Evolutionary conservation across 2,329 filamentous ascomycete genomes (phyloP), one percentile per base, ranked within the genome.

Genomic region (Aspergillus texensis): DNA sequence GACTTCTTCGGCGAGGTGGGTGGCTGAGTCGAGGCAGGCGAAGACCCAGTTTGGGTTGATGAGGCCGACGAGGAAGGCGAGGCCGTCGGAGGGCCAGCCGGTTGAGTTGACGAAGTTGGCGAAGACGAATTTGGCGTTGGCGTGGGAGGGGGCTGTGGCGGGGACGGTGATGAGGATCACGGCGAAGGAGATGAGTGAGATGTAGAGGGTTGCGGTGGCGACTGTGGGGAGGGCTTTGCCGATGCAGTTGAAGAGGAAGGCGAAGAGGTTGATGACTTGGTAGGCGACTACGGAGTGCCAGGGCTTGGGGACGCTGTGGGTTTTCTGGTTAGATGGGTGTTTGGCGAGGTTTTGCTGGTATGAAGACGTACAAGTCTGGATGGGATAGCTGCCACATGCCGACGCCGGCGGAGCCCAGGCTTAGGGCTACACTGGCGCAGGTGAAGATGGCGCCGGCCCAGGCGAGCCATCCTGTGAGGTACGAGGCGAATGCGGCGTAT

Each of bases 371-470:
- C 83, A 85, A 81, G 53, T 82, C 79, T 5, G 84, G 83, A 75
- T 86, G 82, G 8, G 75, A 73, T 53, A 86, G 70, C 67, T 84
- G 81, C 72, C 80, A 85, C 69, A 83, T 84, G 10, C 84, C 84
- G 30, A 85, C 80, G 32, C 80, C 67, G 0, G 81, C 83, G 66
- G 78, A 78, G 4, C 79, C 83, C 58, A 85, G 72, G 36, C 80
- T 80, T 48, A 85, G 68, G 2, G 83, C 81, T 11, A 85, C 82
- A 71, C 81, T 84, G 28, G 85, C 84, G 66, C 77, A 82, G 9
- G 83, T 85, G 65, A 86, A 86, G 61, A 86, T 81, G 14, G 79
- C 78, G 2, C 84, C 84, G 14, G 83, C 80, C 79, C 83, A 86
- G 2, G 82, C 82, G 59, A 85, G 78, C 78, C 81, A 85, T 8